Percentiles rank a stretch among this genome's conserved stretches.
Conservation (phyloP, 129 eudicot species). For the Helichrysum umbraculigerum region DNA sequence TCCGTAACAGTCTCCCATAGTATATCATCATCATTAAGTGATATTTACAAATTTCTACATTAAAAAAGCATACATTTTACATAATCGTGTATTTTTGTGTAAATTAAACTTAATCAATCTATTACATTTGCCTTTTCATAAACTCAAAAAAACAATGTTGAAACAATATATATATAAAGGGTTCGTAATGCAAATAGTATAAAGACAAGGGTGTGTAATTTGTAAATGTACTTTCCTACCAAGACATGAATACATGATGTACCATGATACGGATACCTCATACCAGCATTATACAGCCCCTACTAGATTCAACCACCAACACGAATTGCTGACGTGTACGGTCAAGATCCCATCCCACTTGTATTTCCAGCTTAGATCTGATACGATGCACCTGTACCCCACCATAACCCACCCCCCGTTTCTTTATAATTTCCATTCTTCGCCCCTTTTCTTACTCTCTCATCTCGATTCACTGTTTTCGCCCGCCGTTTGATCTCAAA, state of each 20-base stretch:
- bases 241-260: not conserved
- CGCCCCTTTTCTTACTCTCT: conserved; percentile 4
- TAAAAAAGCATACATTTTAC: too few relatives aligned
- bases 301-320: not conserved
- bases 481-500: conserved; percentile 10
- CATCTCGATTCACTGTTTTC: conserved; percentile 22
- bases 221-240: not conserved
- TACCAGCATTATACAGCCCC: not conserved
- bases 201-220: not conserved
- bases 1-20: too few relatives aligned
- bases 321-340: not conserved
- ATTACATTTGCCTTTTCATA: too few relatives aligned
- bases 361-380: conserved; percentile 30
- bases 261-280: too few relatives aligned
- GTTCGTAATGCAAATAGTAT: not conserved
- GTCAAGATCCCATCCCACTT: conserved; percentile 24
- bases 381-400: conserved; percentile 12
- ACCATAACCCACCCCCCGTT: not conserved
- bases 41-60: too few relatives aligned
- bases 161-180: not conserved
- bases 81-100: too few relatives aligned
- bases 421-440: conserved; percentile 14
- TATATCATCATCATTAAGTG: too few relatives aligned
- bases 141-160: too few relatives aligned
- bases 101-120: too few relatives aligned